Evolutionary conservation across 2,329 filamentous ascomycete species (phyloP), one percentile per base, ranked within the genome.

Genomic region (Pyricularia sp.): DNA sequence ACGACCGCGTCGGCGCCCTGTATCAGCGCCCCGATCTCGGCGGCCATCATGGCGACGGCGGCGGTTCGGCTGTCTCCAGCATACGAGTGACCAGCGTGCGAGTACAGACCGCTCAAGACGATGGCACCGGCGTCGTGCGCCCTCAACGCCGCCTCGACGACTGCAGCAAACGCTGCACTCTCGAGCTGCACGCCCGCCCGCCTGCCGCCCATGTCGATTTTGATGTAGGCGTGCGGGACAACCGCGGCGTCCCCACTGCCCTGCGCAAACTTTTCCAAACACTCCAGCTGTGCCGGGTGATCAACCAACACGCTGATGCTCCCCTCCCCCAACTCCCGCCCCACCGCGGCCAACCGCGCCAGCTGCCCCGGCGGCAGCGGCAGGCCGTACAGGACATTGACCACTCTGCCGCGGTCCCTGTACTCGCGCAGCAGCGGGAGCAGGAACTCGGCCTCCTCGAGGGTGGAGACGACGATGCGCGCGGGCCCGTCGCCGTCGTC

Each of bases 51-150:
- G 1, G 90, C 89, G 26, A 79, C 77, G 77, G 77, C 78, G 71
- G 88, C 84, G 7, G 81, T 78, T 2, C 86, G 82, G 0, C 83
- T 83, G 28, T 80, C 82, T 0, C 81, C 81, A 33, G 76, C 81
- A 76, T 95, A 94, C 25, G 88, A 92, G 72, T 92, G 85, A 1
- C 91, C 90, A 7, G 89, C 89, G 77, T 94, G 92, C 2, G 85
- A 85, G 77, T 94, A 94, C 26, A 94, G 79, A 0, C 92, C 92
- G 3, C 85, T 79, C 6, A 94, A 78, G 25, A 77, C 71, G 69
- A 77, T 76, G 11, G 68, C 68, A 4, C 79, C 79, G 1, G 74
- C 74, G 2, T 75, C 74, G n/a, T 84, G 79, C 0, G 81, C 77
- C 12, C 76, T 73, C 2, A 88, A 77, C 0, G 84, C 77, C 17